Evolutionary conservation across 23 red algal genomes (phyloP).

Genomic region (Gracilariopsis chorda): DNA sequence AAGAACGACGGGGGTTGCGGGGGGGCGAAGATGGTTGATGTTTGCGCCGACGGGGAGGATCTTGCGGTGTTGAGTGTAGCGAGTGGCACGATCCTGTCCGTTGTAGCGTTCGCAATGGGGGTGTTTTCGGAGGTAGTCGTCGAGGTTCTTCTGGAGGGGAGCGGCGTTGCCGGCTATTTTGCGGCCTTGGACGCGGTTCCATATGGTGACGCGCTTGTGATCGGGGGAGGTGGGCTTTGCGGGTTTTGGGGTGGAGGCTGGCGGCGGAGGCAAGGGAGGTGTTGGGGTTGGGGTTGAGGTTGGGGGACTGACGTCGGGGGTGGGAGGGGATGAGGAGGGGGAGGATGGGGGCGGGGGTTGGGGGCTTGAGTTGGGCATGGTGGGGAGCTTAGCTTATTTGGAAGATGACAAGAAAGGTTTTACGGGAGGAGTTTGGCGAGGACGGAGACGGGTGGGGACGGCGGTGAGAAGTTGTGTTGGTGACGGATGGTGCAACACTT

Average conservation of each 20-base stretch:
- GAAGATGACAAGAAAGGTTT: neutral
- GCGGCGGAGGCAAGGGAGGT: neutral
- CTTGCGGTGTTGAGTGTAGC: conserved; percentile 49
- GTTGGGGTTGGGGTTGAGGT: neutral
- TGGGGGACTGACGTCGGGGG: neutral
- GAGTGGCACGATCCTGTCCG: conserved; percentile 65
- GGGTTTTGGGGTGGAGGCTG: neutral
- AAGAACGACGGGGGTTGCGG: neutral
- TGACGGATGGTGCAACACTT: neutral
- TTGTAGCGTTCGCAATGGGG: conserved; percentile 89
- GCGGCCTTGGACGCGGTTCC: conserved; percentile 84
- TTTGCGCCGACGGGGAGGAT: conserved; percentile 55
- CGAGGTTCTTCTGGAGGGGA: conserved; percentile 73
- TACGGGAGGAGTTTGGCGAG: neutral
- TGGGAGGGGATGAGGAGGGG: neutral
- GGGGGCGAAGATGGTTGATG: neutral
- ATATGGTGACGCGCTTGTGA: conserved; percentile 82
- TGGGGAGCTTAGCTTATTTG: no score
- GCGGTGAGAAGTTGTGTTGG: neutral
- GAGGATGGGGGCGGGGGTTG: neutral
- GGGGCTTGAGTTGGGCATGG: neutral
- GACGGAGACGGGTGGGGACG: neutral
- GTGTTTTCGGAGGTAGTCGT: conserved; percentile 70
- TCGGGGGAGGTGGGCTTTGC: conserved; percentile 3
- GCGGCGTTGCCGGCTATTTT: conserved; percentile 95